Conservation (phyloP, 2,329 filamentous ascomycete genomes). For the Truncatella angustata region DNA sequence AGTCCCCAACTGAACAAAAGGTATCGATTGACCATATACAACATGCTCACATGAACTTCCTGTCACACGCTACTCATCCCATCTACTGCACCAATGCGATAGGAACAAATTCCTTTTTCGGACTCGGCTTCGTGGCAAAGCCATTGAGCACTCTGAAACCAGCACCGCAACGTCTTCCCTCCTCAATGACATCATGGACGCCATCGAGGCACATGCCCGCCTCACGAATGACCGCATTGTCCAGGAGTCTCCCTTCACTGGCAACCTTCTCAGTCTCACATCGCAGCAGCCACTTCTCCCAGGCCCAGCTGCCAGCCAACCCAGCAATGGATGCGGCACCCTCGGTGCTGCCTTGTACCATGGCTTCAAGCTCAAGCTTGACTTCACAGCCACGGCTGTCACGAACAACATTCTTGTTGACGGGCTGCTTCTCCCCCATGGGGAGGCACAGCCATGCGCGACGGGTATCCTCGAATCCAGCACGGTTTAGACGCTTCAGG, state of each 20-base stretch:
- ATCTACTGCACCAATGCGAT: conserved; percentile 8
- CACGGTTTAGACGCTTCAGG: conserved; percentile 68
- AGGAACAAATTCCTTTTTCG: conserved; percentile 9
- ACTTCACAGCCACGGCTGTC: conserved; percentile 36
- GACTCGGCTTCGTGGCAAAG: conserved; percentile 60
- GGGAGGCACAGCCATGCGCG: conserved; percentile 88
- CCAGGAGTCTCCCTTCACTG: conserved; percentile 62
- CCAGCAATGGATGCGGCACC: conserved; percentile 75
- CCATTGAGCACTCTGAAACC: conserved; percentile 62
- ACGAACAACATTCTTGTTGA: conserved; percentile 25
- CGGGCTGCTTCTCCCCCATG: conserved; percentile 58
- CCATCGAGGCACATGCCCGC: conserved; percentile 60
- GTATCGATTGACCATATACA: conserved; percentile 5
- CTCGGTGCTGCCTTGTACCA: conserved; percentile 66
- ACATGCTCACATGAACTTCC: neutral
- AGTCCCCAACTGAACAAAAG: no score
- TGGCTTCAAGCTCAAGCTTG: conserved; percentile 58
- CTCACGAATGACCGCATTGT: conserved; percentile 50
- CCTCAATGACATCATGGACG: conserved; percentile 61
- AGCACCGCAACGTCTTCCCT: conserved; percentile 57
- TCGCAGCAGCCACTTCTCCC: conserved; percentile 94
- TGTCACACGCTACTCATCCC: neutral
- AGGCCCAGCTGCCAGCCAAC: conserved; percentile 82
- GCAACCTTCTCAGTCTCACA: conserved; percentile 78
- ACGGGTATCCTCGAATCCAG: conserved; percentile 77